Percentiles rank a stretch among this genome's conserved stretches.
phyloP scores from a whole-genome alignment of 805 yeast species.

The Metschnikowia rubicola region DNA sequence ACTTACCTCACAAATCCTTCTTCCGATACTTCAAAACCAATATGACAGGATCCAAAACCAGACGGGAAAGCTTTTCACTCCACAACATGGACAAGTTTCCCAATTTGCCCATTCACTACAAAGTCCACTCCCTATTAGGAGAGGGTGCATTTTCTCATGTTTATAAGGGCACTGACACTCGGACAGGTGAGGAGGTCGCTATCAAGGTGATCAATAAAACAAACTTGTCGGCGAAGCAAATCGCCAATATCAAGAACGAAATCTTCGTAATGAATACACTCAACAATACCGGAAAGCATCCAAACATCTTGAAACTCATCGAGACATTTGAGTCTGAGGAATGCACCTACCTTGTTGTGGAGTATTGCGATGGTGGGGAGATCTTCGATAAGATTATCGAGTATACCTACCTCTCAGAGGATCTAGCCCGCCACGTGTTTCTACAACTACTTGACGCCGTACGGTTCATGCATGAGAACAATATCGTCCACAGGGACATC shows the following conservation, averaged over 20 bases:
- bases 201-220: slow-evolving; percentile 64
- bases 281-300: slow-evolving; percentile 39
- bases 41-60: background rate
- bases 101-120: slow-evolving; percentile 37
- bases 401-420: slow-evolving; percentile 63
- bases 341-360: slow-evolving; percentile 68
- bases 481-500: slow-evolving; percentile 79
- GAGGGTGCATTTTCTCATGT: slow-evolving; percentile 84
- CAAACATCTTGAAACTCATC: slow-evolving; percentile 60
- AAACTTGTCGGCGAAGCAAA: slow-evolving; percentile 59
- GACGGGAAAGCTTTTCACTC: background rate
- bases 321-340: slow-evolving; percentile 62
- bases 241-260: slow-evolving; percentile 73
- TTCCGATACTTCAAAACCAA: no score
- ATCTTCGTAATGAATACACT: slow-evolving; percentile 70
- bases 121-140: slow-evolving; percentile 54
- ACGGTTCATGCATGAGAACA: slow-evolving; percentile 67
- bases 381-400: slow-evolving; percentile 65
- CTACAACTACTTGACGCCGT: slow-evolving; percentile 63
- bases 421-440: slow-evolving; percentile 59
- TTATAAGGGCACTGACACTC: slow-evolving; percentile 50
- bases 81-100: slow-evolving; percentile 26
- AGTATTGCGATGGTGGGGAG: slow-evolving; percentile 75
- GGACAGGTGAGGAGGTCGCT: slow-evolving; percentile 44
- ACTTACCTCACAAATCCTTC: no score